phyloP scores from a whole-genome alignment of 495 filamentous ascomycete species.

The Penicillium atrosanguineum region DNA sequence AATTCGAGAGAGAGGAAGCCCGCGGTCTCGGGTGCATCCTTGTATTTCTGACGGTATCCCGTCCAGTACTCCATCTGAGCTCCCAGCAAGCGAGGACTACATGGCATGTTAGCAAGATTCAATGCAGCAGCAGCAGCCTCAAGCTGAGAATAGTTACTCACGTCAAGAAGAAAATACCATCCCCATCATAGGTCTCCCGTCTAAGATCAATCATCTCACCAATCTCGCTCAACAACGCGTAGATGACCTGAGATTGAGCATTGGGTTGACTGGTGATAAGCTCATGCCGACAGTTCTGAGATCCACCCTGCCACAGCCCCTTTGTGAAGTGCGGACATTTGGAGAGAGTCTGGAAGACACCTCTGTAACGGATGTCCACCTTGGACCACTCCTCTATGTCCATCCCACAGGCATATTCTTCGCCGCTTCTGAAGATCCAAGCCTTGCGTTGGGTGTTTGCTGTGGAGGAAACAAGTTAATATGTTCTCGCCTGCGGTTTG shows the following conservation, averaged over 20 bases:
- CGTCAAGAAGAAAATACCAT: conserved; percentile 17
- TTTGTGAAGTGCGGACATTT: conserved; percentile 24
- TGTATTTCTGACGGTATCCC: conserved; percentile 26
- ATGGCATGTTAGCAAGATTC: neutral
- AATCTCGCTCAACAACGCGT: conserved; percentile 32
- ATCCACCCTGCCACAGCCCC: conserved; percentile 19
- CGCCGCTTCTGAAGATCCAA: conserved; percentile 27
- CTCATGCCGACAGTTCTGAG: neutral
- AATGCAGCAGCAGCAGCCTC: no score
- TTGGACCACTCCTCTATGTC: conserved; percentile 25
- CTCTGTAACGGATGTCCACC: conserved; percentile 29
- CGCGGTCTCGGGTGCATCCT: conserved; percentile 20
- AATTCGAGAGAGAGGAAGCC: conserved; percentile 23
- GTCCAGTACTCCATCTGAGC: conserved; percentile 31
- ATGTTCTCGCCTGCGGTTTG: neutral
- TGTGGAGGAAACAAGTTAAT: conserved; percentile 1
- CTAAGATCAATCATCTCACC: conserved; percentile 15
- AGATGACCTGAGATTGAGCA: conserved; percentile 27
- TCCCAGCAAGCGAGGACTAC: conserved; percentile 20
- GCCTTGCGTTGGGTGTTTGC: conserved; percentile 17
- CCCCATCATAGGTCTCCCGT: conserved; percentile 8
- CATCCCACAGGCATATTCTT: conserved; percentile 17
- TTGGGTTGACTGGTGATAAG: conserved; percentile 4
- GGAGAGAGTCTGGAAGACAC: conserved; percentile 27
- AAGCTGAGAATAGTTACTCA: conserved; percentile 1